Evolutionary conservation across 768 basidiomycete genomes (phyloP), one percentile per base, ranked within the genome.

Genomic region (Psilocybe cyanescens): DNA sequence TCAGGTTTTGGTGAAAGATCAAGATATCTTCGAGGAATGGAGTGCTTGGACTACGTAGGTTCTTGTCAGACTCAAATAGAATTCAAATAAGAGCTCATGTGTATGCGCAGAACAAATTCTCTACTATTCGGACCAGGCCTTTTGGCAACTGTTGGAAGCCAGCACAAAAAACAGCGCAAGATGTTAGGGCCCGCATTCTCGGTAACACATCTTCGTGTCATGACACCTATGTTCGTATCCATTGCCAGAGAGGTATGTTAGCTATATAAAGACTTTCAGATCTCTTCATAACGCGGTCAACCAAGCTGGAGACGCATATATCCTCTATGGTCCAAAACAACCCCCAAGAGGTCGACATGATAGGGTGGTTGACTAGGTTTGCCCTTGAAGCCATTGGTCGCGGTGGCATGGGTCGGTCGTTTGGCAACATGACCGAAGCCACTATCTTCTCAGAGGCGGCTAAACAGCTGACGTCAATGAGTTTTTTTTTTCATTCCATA

Each of bases 101-200:
- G 11, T 16, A 44, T 44, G 14, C 1, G 11, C 4, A 44, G 41
- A 12, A 44, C 41, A 12, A 44, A 44, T n/a, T 44, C 41, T 4
- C 14, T 44, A 44, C 14, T 44, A 28, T 58, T 58, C 28, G 57
- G 57, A 8, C 45, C 45, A 29, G 57, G 57, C 8, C 35, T 58
- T 6, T 30, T 58, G 3, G 57, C 57, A 9, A 58, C 57, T 4
- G 49, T 58, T 12, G 57, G 57, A 9, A 58, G 33, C 33, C 57
- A 58, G n/a, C 57, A 58, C n/a, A 58, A 58, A 30, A 58, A 58
- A 17, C 57, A 58, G 35, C 46, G 57, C 8, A 58, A 58, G 11
- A 58, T 58, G 57, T 24, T 58, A 28, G 49, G 47, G 2, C 57
- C 57, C 3, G 57, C 57, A 6, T 58, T 58, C 11, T 58, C 57